Percentiles rank a stretch among this genome's conserved stretches.
phyloP scores from a whole-genome alignment of 2,329 filamentous ascomycete genomes.

The Epichloe festucae region DNA sequence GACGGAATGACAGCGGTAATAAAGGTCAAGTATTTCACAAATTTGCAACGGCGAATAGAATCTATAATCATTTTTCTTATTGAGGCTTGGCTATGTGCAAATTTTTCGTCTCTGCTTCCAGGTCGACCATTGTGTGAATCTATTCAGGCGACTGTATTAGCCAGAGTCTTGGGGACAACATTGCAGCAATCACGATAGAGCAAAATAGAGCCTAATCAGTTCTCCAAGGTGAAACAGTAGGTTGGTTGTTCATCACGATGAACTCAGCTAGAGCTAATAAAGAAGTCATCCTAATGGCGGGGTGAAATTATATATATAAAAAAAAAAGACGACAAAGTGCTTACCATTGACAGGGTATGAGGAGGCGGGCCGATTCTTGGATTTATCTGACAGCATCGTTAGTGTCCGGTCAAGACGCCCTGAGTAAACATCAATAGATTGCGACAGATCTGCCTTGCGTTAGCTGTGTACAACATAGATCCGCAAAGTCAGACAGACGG shows the following conservation, averaged over 20 bases:
- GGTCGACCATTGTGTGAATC: not conserved
- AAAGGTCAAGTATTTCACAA: not conserved
- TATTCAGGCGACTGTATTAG: not conserved
- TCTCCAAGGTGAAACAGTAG: constrained; percentile 45
- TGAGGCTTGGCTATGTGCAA: not conserved
- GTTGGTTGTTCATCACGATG: constrained; percentile 36
- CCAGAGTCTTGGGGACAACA: not conserved
- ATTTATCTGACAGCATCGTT: not conserved
- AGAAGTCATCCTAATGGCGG: constrained; percentile 36
- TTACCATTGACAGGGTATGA: not conserved
- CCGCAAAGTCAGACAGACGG: no score
- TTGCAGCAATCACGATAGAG: not conserved
- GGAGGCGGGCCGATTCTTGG: not conserved
- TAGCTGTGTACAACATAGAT: not conserved
- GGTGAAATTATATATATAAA: not conserved
- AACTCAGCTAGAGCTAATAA: constrained; percentile 39
- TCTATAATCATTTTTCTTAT: not conserved
- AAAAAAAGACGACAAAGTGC: not conserved
- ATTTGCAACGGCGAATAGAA: not conserved
- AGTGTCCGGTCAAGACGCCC: constrained; percentile 3
- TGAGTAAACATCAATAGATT: not conserved
- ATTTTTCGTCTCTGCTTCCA: not conserved
- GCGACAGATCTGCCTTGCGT: not conserved
- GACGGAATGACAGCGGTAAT: not conserved
- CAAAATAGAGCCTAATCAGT: constrained; percentile 30